These are phyloP conservation scores for Quercus engelmannii DNA, from an alignment of 306 rosid species.

Conservation along the genomic window DNA sequence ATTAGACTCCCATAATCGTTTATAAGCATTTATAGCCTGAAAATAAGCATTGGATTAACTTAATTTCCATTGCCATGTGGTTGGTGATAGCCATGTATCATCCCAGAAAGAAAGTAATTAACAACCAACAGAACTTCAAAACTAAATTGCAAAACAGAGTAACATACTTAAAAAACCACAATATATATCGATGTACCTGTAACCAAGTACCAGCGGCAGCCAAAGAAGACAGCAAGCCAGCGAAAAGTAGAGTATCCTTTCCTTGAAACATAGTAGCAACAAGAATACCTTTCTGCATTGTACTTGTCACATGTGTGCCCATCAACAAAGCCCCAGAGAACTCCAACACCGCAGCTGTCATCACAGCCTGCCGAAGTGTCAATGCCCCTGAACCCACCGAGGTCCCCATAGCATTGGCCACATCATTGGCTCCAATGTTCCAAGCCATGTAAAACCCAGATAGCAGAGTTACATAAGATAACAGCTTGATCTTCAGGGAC, in stretches of 20 bases:
- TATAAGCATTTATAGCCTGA: neutral
- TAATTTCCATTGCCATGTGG: neutral
- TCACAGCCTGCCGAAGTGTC: conserved; percentile 77
- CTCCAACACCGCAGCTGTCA: conserved; percentile 83
- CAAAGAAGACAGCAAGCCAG: conserved; percentile 88
- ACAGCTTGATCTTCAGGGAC: conserved; percentile 51
- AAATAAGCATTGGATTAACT: neutral
- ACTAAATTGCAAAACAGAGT: neutral
- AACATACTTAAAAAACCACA: neutral
- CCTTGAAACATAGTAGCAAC: conserved; percentile 78
- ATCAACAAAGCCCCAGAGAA: conserved; percentile 83
- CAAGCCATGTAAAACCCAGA: conserved; percentile 99
- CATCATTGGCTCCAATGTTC: conserved; percentile 98
- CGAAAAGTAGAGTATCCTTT: conserved; percentile 60
- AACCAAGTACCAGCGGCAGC: conserved; percentile 99
- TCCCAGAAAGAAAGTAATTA: neutral
- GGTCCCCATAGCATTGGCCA: conserved; percentile 99
- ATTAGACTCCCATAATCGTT: neutral
- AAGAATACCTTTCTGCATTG: conserved; percentile 95
- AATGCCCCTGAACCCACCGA: conserved; percentile 96
- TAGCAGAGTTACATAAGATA: conserved; percentile 63
- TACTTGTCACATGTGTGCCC: conserved; percentile 89
- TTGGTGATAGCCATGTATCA: neutral
- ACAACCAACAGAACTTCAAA: neutral
- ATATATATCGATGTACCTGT: conserved; percentile 46